Evolutionary conservation across 2,329 filamentous ascomycete species (phyloP), one percentile per base, ranked within the genome.

Genomic region (Cladosporium sp.): DNA sequence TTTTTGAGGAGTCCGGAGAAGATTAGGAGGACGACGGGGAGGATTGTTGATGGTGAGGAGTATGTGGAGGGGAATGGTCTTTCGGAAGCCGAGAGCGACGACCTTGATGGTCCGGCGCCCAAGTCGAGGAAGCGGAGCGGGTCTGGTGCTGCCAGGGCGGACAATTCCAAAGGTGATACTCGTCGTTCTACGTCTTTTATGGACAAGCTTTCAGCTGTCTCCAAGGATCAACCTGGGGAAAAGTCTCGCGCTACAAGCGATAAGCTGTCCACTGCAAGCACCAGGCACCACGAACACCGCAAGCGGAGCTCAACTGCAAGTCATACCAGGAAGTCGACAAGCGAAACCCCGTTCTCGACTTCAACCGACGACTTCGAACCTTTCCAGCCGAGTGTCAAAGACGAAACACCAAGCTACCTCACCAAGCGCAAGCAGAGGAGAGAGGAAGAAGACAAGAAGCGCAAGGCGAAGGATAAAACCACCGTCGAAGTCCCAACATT

Each of bases 401-500:
- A 55, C 33, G 32, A 40, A 40, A 44, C 31, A 18, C 34, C 46
- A 31, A 33, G 52, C 11, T 53, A 54, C 40, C 55, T 62, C 6
- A 57, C 60, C 1, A 65, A 66, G 33, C 61, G 67, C 4, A 54
- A 67, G 49, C 62, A 45, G 59, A 66, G 52, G 40, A 57, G 58
- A 37, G 56, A 61, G 54, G 60, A 57, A 43, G 57, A 59, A 45
- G 58, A 63, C 19, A 60, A 61, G 18, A 45, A 57, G 28, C 59
- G 61, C 10, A 58, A 62, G n/a, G 42, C 42, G 18, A 40, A 50
- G 32, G 19, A 42, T 28, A 61, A 64, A 52, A 64, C 62, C 50
- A 53, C 53, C 22, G 61, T 62, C 16, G 61, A 63, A 51, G 72
- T 76, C 52, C 73, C 74, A 9, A 75, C 71, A 1, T 76, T 76